A percentile compares a stretch with the other conserved stretches of the same genome.
Evolutionary conservation across 2,329 filamentous ascomycete species (phyloP).

Genomic region (Eurotiales sp.): DNA sequence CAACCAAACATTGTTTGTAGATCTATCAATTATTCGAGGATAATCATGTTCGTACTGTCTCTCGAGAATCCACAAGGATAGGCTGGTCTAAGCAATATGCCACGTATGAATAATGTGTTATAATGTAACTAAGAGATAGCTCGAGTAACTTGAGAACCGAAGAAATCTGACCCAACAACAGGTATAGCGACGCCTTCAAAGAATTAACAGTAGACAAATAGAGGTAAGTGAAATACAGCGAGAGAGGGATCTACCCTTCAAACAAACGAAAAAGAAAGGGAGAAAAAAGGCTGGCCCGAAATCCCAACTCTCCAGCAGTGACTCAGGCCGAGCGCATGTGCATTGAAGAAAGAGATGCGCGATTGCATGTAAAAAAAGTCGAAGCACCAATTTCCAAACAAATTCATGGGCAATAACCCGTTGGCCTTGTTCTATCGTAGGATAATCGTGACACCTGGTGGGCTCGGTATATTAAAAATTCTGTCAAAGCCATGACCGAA

Average conservation of each 20-base stretch:
- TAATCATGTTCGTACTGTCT: too few relatives aligned
- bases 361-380: slow-evolving; percentile 3
- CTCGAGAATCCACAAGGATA: too few relatives aligned
- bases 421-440: neutral
- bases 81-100: too few relatives aligned
- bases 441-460: neutral
- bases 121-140: slow-evolving; percentile 10
- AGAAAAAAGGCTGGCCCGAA: neutral
- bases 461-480: slow-evolving; percentile 4
- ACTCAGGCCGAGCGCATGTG: neutral
- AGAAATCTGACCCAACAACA: slow-evolving; percentile 14
- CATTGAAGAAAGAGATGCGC: slow-evolving; percentile 2
- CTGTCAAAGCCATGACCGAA: slow-evolving; percentile 2
- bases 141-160: slow-evolving; percentile 15
- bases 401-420: neutral
- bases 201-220: slow-evolving; percentile 12
- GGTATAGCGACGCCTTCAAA: slow-evolving; percentile 15
- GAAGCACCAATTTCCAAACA: neutral
- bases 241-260: slow-evolving; percentile 6
- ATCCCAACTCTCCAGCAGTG: slow-evolving; percentile 1
- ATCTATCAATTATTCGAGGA: too few relatives aligned
- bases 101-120: neutral
- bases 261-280: slow-evolving; percentile 1
- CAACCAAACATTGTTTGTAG: too few relatives aligned
- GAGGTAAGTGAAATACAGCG: slow-evolving; percentile 14